These are phyloP conservation scores for Russula emetica DNA, from an alignment of 768 basidiomycete genomes.

Conservation along the genomic window DNA sequence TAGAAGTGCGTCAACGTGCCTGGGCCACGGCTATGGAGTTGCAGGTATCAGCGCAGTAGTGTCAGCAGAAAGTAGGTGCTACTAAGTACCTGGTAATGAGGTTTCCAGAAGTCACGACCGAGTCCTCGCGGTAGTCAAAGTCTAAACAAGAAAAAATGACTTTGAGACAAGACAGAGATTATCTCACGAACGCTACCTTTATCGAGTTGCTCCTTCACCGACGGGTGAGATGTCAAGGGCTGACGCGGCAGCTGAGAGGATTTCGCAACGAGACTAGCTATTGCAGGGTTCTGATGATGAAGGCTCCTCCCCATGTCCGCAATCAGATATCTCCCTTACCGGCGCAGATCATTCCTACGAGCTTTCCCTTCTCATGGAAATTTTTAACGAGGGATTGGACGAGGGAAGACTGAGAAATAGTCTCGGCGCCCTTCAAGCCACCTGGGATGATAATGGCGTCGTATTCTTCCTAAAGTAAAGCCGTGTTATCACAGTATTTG, in stretches of 20 bases:
- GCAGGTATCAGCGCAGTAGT: slow-evolving; percentile 5
- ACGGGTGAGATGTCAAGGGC: slow-evolving; percentile 74
- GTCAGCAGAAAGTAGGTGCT: not conserved
- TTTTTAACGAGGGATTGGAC: slow-evolving; percentile 62
- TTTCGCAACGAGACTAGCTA: slow-evolving; percentile 47
- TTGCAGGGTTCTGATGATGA: not conserved
- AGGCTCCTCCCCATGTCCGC: not conserved
- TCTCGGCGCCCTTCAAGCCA: slow-evolving; percentile 73
- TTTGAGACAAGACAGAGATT: not conserved
- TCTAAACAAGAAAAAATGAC: slow-evolving; percentile 37
- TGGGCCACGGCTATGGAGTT: slow-evolving; percentile 62
- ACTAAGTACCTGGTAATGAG: slow-evolving; percentile 66
- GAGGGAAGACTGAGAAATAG: slow-evolving; percentile 51
- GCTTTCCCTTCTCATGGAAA: slow-evolving; percentile 51
- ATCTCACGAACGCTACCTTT: slow-evolving; percentile 38
- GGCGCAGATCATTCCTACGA: slow-evolving; percentile 83
- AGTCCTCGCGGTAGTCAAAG: slow-evolving; percentile 69
- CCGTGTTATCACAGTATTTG: not conserved
- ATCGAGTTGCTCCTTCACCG: slow-evolving; percentile 57
- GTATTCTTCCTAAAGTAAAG: slow-evolving; percentile 48
- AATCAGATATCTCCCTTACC: slow-evolving; percentile 42
- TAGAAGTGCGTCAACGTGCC: slow-evolving; percentile 39
- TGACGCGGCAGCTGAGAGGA: slow-evolving; percentile 57
- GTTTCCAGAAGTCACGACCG: slow-evolving; percentile 68
- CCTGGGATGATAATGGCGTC: slow-evolving; percentile 75